A percentile compares a stretch with the other conserved stretches of the same genome.
phyloP scores from a whole-genome alignment of 176 grass and related monocot genomes.

The Oryza rufipogon region DNA sequence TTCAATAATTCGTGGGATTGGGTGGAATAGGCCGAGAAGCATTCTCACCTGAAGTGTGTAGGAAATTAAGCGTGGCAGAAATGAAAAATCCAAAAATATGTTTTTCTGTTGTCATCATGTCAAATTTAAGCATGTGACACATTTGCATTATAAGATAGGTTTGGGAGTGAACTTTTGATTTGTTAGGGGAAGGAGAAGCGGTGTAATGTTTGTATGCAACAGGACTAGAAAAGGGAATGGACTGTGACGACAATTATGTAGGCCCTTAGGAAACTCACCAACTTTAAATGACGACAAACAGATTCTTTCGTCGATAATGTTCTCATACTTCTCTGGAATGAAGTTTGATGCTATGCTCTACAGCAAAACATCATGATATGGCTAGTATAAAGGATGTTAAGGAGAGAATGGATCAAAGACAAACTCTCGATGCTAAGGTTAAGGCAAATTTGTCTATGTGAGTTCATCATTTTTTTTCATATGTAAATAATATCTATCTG shows the following conservation, averaged over 20 bases:
- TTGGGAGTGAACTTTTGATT: not conserved
- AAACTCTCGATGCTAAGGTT: constrained; percentile 12
- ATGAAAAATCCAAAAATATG: not conserved
- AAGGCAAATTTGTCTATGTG: constrained; percentile 43
- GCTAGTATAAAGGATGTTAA: constrained; percentile 24
- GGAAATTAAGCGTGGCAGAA: not conserved
- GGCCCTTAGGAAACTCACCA: not conserved
- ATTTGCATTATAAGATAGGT: not conserved
- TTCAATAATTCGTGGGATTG: not conserved
- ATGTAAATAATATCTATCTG: not conserved
- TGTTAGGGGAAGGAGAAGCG: not conserved
- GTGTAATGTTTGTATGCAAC: not conserved
- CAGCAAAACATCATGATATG: constrained; percentile 53
- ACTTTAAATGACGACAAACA: not conserved
- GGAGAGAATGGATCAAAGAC: constrained; percentile 26
- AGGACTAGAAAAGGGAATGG: not conserved
- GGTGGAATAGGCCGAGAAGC: not conserved
- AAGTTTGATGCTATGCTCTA: constrained; percentile 30
- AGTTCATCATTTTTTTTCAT: constrained; percentile 1
- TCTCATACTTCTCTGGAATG: not conserved
- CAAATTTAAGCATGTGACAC: not conserved
- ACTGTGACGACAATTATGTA: not conserved
- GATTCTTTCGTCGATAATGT: not conserved
- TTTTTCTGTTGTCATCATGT: constrained; percentile 1
- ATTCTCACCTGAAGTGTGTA: not conserved